A percentile compares a stretch with the other conserved stretches of the same genome.
Conservation (phyloP, 2,329 filamentous ascomycete species). For the Colletotrichum lini region DNA sequence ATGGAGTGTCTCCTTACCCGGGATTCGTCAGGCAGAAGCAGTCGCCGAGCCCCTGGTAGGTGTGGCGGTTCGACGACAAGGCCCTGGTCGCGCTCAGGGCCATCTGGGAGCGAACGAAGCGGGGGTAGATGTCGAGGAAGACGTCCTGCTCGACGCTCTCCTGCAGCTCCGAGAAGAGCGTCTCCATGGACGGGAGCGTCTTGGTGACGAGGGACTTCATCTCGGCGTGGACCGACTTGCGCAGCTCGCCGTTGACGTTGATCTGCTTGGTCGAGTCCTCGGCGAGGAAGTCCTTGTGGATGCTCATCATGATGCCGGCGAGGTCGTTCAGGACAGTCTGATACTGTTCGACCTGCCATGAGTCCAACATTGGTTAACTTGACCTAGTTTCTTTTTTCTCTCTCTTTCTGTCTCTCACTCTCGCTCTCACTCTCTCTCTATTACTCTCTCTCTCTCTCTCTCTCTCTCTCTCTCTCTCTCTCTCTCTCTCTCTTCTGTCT, state of each 20-base stretch:
- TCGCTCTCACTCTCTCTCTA: no score
- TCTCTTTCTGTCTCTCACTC: no score
- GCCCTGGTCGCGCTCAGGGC: constrained; percentile 61
- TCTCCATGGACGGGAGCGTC: constrained; percentile 62
- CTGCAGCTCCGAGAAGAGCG: constrained; percentile 60
- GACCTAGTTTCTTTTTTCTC: constrained; percentile 47
- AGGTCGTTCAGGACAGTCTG: constrained; percentile 57
- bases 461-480: no score
- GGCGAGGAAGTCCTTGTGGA: constrained; percentile 50
- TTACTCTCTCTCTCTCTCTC: no score
- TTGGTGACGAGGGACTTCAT: constrained; percentile 62
- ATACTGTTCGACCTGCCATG: constrained; percentile 58
- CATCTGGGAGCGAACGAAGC: constrained; percentile 68
- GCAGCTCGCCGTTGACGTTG: constrained; percentile 57
- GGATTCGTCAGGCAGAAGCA: constrained; percentile 73
- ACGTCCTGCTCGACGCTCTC: constrained; percentile 61
- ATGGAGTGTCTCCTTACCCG: neutral
- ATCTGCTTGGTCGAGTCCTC: constrained; percentile 54
- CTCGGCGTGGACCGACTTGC: constrained; percentile 59
- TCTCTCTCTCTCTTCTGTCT: no score
- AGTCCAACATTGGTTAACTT: constrained; percentile 1
- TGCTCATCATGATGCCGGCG: constrained; percentile 53
- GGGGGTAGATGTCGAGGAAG: constrained; percentile 63
- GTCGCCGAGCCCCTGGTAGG: constrained; percentile 69
- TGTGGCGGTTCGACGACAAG: constrained; percentile 53